phyloP scores from a whole-genome alignment of 495 filamentous ascomycete genomes.

The Glutinoglossum americanum region DNA sequence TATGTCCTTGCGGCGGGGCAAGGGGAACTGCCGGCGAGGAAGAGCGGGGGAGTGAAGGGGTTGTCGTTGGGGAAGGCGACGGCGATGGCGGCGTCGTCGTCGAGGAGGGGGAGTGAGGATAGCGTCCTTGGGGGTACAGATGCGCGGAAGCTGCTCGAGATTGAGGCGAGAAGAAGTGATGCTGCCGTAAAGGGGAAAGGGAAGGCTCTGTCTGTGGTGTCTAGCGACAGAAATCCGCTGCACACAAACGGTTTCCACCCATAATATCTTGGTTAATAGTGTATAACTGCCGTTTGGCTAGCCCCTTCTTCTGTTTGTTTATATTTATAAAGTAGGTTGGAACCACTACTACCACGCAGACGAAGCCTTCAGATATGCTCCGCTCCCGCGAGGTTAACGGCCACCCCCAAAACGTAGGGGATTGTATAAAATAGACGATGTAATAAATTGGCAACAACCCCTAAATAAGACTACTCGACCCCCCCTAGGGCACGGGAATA shows the following conservation, averaged over 20 bases:
- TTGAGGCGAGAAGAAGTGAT: neutral
- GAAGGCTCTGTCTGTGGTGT: neutral
- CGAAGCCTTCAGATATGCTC: too few species aligned
- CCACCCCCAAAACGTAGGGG: too few species aligned
- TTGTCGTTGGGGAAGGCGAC: constrained; percentile 26
- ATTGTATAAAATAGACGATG: too few species aligned
- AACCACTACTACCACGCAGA: neutral
- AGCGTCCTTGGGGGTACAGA: constrained; percentile 18
- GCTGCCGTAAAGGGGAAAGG: neutral
- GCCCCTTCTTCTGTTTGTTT: neutral
- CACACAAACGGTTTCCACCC: neutral
- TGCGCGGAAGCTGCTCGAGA: constrained; percentile 11
- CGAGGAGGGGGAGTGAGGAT: constrained; percentile 25
- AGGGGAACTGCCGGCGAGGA: constrained; percentile 55
- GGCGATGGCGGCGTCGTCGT: constrained; percentile 1
- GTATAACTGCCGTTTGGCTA: neutral
- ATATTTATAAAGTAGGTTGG: neutral
- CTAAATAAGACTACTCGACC: too few species aligned
- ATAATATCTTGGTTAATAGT: neutral
- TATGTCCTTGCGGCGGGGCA: constrained; percentile 63
- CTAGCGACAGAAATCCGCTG: neutral
- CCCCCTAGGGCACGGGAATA: too few species aligned
- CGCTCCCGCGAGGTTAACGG: too few species aligned
- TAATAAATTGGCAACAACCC: too few species aligned
- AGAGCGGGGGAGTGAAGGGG: constrained; percentile 53